Evolutionary conservation across 768 basidiomycete genomes (phyloP).

Genomic region (Leucogyrophana mollusca): DNA sequence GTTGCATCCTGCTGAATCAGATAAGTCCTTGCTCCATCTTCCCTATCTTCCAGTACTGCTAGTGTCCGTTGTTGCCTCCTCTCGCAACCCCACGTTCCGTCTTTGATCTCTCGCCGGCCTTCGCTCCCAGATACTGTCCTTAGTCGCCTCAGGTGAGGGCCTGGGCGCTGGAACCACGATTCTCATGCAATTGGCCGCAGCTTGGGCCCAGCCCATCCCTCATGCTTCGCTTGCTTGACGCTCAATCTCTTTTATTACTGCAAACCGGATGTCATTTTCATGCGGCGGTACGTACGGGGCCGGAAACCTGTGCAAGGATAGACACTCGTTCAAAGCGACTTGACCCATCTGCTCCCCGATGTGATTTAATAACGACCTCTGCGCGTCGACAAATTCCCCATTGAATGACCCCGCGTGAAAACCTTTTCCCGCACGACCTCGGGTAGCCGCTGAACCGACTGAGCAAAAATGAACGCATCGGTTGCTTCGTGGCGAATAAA

Average conservation of each 20-base stretch:
- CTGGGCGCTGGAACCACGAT: constrained; percentile 34
- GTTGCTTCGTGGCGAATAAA: constrained; percentile 84
- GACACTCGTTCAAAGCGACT: constrained; percentile 1
- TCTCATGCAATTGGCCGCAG: constrained; percentile 59
- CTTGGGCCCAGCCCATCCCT: constrained; percentile 45
- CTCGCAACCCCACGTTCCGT: not conserved
- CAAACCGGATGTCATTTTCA: constrained; percentile 31
- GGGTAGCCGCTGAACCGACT: constrained; percentile 49
- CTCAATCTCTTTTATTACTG: constrained; percentile 60
- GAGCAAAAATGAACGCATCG: constrained; percentile 61
- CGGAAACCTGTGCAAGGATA: constrained; percentile 43
- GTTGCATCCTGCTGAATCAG: too few relatives aligned
- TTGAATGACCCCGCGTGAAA: constrained; percentile 73
- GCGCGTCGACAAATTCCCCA: constrained; percentile 58
- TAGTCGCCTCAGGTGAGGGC: not conserved
- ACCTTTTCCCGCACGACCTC: constrained; percentile 48
- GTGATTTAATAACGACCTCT: constrained; percentile 72
- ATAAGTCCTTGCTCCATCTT: too few relatives aligned
- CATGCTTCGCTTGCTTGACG: constrained; percentile 62
- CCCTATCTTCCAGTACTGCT: too few relatives aligned
- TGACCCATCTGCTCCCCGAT: constrained; percentile 60
- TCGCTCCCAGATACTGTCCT: not conserved
- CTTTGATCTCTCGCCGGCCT: too few relatives aligned
- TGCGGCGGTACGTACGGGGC: constrained; percentile 38
- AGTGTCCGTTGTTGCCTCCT: not conserved